Evolutionary conservation across 306 rosid genomes (phyloP).

Genomic region (Vicia faba): DNA sequence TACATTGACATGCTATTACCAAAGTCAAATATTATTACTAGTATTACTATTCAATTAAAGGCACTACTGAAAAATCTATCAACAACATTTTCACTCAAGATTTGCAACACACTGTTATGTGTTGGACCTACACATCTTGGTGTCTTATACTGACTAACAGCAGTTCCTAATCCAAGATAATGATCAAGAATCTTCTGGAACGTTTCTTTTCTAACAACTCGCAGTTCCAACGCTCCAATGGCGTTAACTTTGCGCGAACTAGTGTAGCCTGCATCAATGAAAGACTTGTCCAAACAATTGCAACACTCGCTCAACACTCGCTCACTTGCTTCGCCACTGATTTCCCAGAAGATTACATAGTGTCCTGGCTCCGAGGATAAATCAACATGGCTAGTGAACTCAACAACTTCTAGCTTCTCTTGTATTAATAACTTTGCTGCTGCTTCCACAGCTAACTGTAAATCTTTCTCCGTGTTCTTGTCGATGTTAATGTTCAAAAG

Average conservation of each 20-base stretch:
- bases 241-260: conserved; percentile 72
- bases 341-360: conserved; percentile 88
- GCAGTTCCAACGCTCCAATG: conserved; percentile 76
- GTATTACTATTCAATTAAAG: conserved; percentile 38
- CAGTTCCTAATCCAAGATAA: conserved; percentile 69
- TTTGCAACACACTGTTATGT: conserved; percentile 62
- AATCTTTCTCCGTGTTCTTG: conserved; percentile 91
- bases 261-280: conserved; percentile 75
- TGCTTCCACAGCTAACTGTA: conserved; percentile 77
- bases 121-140: conserved; percentile 71
- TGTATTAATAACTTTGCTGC: conserved; percentile 55
- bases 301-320: conserved; percentile 68
- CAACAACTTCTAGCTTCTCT: conserved; percentile 72
- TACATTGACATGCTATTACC: neutral
- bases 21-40: neutral
- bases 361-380: conserved; percentile 71
- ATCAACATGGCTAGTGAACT: conserved; percentile 76
- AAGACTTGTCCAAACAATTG: conserved; percentile 71
- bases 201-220: conserved; percentile 71
- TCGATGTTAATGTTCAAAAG: conserved; percentile 76
- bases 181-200: conserved; percentile 77
- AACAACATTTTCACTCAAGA: conserved; percentile 64
- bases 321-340: conserved; percentile 66
- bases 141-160: conserved; percentile 84
- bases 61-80: conserved; percentile 65